Evolutionary conservation across 2,329 filamentous ascomycete genomes (phyloP), one percentile per base, ranked within the genome.

Genomic region (Ophiostoma novo-ulmi): DNA sequence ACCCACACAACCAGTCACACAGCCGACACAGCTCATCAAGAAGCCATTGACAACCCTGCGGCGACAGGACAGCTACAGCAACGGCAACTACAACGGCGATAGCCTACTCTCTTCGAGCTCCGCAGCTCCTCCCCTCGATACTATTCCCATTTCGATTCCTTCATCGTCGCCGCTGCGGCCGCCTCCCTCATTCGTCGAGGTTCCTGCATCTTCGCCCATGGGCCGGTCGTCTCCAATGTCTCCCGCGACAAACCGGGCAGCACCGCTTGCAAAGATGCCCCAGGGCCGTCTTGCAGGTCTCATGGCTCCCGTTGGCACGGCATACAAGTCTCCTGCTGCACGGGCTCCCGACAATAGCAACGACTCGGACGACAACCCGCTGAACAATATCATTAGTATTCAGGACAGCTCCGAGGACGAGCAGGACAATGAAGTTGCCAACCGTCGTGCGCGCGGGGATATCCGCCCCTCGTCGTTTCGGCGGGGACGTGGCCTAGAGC

Each of bases 161-260:
- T 80, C 80, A 35, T 82, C 84, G 8, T 85, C 85, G 0, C 69
- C 73, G 38, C 38, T 67, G 65, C 65, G 13, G 64, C 70, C 5
- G 55, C 11, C 36, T 81, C 82, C 44, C 76, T 82, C 31, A 77
- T 97, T 82, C 22, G 77, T 97, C 70, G 94, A 97, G 78, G 94
- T 97, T 3, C 89, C 90, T 39, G 92, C 92, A n/a, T 97, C 94
- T 3, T 97, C 94, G 0, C 94, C 93, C 1, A 84, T 89, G 71
- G 76, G 44, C n/a, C 70, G 71, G 41, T 94, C 93, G 1, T 85
- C 89, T 71, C 85, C 86, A 72, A 76, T 93, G 1, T 85, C 89
- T 70, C 85, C 86, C 72, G 76, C 65, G 38, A 70, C 70, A 36
- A 67, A n/a, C 22, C 36, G 64, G 35, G 35, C 20, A 67, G 72